These are phyloP conservation scores for Tilletia walkeri DNA, from an alignment of 1,284 basidiomycete species.

Conservation along the genomic window DNA sequence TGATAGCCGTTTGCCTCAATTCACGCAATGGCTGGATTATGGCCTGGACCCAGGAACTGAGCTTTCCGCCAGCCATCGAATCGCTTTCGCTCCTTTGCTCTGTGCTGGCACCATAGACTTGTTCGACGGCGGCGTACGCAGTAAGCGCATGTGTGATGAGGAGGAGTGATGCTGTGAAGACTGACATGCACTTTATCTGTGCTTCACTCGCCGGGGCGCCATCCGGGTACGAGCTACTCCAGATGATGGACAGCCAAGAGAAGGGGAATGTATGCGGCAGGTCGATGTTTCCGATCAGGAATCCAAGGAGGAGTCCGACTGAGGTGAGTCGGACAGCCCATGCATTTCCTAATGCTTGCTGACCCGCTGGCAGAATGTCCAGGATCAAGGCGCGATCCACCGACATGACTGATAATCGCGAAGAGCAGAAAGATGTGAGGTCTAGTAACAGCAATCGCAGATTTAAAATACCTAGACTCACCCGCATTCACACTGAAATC, in stretches of 20 bases:
- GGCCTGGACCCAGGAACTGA: neutral
- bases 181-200: constrained; percentile 35
- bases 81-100: neutral
- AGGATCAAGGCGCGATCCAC: constrained; percentile 77
- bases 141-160: constrained; percentile 38
- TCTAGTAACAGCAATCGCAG: neutral
- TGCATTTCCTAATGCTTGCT: constrained; percentile 83
- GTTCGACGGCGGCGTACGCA: constrained; percentile 32
- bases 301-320: constrained; percentile 45
- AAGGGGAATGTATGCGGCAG: constrained; percentile 31
- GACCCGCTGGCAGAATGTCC: constrained; percentile 62
- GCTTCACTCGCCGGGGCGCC: constrained; percentile 16
- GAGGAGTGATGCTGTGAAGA: constrained; percentile 33
- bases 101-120: constrained; percentile 24
- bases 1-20: neutral
- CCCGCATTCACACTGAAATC: constrained; percentile 87
- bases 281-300: constrained; percentile 47
- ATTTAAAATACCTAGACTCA: neutral
- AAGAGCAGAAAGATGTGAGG: neutral
- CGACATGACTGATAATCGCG: neutral
- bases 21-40: neutral
- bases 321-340: constrained; percentile 82
- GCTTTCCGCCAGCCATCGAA: neutral
- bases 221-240: neutral
- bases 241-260: constrained; percentile 24